Conservation (phyloP, 805 yeast genomes). For the Metschnikowia cerradonensis region DNA sequence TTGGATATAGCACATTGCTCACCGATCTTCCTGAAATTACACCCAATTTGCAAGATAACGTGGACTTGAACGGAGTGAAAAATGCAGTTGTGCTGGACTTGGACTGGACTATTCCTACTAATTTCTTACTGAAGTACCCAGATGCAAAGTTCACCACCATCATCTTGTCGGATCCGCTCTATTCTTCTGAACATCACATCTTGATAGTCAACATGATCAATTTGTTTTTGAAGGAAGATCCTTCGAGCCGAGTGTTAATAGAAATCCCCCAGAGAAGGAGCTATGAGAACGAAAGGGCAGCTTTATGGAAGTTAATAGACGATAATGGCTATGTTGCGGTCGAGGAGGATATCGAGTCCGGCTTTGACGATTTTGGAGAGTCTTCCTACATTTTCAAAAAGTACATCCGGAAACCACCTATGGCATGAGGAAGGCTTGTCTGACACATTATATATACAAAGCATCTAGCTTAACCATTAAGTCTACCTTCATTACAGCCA, state of each 20-base stretch:
- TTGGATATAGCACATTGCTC: conserved; percentile 49
- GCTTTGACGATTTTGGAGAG: conserved; percentile 83
- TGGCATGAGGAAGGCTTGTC: not conserved
- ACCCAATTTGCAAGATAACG: conserved; percentile 60
- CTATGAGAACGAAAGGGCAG: conserved; percentile 61
- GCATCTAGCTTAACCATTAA: not conserved
- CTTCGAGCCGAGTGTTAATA: conserved; percentile 49
- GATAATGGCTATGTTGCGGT: conserved; percentile 31
- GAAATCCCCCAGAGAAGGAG: conserved; percentile 73
- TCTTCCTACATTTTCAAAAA: conserved; percentile 53
- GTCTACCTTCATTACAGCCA: not conserved
- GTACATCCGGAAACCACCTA: conserved; percentile 3
- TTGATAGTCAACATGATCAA: conserved; percentile 63
- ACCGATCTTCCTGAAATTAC: conserved; percentile 83
- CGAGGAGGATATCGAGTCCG: conserved; percentile 48
- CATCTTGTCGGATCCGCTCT: conserved; percentile 83
- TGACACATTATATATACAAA: not conserved
- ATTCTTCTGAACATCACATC: conserved; percentile 75
- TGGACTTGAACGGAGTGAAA: conserved; percentile 44
- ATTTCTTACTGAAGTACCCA: conserved; percentile 25
- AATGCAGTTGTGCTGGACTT: conserved; percentile 45
- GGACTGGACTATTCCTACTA: conserved; percentile 74
- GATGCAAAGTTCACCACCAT: conserved; percentile 50
- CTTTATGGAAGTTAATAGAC: conserved; percentile 53
- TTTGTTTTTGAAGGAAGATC: conserved; percentile 35